Evolutionary conservation across 208 protist species (phyloP).

Genomic region (Spongospora subterranea): DNA sequence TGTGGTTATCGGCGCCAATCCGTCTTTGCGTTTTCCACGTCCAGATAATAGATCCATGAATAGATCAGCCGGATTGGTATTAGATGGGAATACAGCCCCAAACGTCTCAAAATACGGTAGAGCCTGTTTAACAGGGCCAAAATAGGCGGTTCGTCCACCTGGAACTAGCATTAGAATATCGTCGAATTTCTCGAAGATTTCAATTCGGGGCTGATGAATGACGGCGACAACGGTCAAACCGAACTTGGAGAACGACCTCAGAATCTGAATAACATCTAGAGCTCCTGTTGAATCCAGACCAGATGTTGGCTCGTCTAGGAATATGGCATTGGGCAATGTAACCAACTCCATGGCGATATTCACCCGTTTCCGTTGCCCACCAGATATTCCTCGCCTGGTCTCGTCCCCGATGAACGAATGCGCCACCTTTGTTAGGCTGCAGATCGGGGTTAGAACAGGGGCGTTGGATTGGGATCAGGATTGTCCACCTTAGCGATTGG

Average conservation of each 20-base stretch:
- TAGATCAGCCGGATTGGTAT: slow-evolving; percentile 62
- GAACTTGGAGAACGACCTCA: slow-evolving; percentile 57
- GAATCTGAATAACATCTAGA: slow-evolving; percentile 55
- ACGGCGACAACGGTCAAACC: slow-evolving; percentile 60
- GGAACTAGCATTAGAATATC: slow-evolving; percentile 52
- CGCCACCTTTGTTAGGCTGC: background rate
- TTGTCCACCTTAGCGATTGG: background rate
- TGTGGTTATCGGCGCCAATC: background rate
- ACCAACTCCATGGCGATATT: slow-evolving; percentile 63
- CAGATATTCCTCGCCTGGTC: slow-evolving; percentile 43
- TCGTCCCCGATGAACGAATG: background rate
- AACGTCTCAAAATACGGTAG: slow-evolving; percentile 54
- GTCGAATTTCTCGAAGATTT: slow-evolving; percentile 65
- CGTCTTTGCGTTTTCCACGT: background rate
- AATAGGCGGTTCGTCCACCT: slow-evolving; percentile 47
- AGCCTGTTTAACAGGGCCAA: background rate
- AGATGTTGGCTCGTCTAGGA: slow-evolving; percentile 60
- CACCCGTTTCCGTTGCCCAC: slow-evolving; percentile 59
- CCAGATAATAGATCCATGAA: slow-evolving; percentile 56
- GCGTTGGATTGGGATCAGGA: background rate
- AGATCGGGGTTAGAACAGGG: background rate
- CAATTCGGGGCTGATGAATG: slow-evolving; percentile 64
- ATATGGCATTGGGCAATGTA: slow-evolving; percentile 45
- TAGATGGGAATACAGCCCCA: slow-evolving; percentile 1
- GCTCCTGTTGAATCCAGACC: slow-evolving; percentile 57